Conservation (phyloP, 345 rosid genomes). For the Melaleuca quinquenervia region DNA sequence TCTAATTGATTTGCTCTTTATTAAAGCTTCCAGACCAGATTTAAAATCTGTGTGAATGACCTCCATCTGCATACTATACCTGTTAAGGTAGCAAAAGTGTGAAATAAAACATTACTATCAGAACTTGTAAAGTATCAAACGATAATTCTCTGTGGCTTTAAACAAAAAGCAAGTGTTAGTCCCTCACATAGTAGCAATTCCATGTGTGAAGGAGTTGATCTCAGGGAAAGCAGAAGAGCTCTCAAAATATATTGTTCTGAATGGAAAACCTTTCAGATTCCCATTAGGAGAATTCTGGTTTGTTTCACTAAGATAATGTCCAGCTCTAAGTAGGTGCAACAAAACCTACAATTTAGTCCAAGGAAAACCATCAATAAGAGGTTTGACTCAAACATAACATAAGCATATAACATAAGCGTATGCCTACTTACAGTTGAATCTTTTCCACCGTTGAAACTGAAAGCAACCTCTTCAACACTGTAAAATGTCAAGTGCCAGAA, state of each 20-base stretch:
- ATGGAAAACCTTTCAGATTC: constrained; percentile 48
- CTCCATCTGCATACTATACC: constrained; percentile 76
- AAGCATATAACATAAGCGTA: not conserved
- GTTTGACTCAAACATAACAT: constrained; percentile 1
- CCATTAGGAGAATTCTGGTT: constrained; percentile 54
- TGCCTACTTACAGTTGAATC: constrained; percentile 83
- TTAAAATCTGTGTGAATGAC: constrained; percentile 83
- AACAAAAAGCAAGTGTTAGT: not conserved
- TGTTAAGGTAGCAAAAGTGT: constrained; percentile 14
- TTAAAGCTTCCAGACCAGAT: constrained; percentile 82
- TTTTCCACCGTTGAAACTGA: constrained; percentile 98
- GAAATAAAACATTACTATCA: not conserved
- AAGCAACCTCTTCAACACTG: constrained; percentile 92
- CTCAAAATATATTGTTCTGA: constrained; percentile 89
- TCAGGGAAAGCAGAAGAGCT: constrained; percentile 79
- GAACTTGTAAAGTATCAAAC: not conserved
- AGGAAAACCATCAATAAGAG: constrained; percentile 1
- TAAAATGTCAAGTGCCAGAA: not conserved
- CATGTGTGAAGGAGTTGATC: constrained; percentile 84
- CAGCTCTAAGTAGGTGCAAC: constrained; percentile 91
- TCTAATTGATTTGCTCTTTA: constrained; percentile 69
- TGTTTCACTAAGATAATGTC: constrained; percentile 58
- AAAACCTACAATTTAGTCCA: constrained; percentile 55
- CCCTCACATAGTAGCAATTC: constrained; percentile 61
- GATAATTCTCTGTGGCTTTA: not conserved